A percentile compares a stretch with the other conserved stretches of the same genome.
phyloP scores from a whole-genome alignment of 2,329 filamentous ascomycete species.

The Penicillium hordei region DNA sequence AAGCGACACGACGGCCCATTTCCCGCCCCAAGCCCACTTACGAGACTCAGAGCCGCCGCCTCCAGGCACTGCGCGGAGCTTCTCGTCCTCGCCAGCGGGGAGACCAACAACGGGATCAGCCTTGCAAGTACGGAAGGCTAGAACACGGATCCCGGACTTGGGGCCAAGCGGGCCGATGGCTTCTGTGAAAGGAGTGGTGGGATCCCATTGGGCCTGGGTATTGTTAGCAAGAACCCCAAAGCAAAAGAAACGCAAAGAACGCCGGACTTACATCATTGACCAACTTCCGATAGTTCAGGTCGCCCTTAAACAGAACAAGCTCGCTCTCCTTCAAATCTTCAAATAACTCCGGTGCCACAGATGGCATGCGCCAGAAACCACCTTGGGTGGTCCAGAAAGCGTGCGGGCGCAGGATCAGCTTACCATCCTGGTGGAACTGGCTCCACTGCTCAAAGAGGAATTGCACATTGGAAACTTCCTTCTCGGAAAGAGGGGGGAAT shows the following conservation, averaged over 20 bases:
- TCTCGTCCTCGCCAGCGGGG: slow-evolving; percentile 78
- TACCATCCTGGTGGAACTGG: slow-evolving; percentile 74
- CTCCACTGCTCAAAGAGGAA: slow-evolving; percentile 85
- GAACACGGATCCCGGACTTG: slow-evolving; percentile 75
- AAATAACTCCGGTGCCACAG: slow-evolving; percentile 64
- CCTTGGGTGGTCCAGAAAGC: slow-evolving; percentile 87
- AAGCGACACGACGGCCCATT: slow-evolving; percentile 93
- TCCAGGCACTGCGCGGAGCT: slow-evolving; percentile 66
- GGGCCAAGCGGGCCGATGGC: slow-evolving; percentile 85
- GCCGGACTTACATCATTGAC: slow-evolving; percentile 73
- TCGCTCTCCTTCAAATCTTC: slow-evolving; percentile 80
- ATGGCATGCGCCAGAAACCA: slow-evolving; percentile 84
- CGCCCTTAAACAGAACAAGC: slow-evolving; percentile 94
- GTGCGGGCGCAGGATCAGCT: slow-evolving; percentile 79
- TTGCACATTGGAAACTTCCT: slow-evolving; percentile 65
- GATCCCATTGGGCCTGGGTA: slow-evolving; percentile 71
- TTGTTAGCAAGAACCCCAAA: slow-evolving; percentile 7
- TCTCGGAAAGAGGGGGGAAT: slow-evolving; percentile 62
- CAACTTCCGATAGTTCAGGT: slow-evolving; percentile 93
- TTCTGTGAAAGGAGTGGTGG: slow-evolving; percentile 79
- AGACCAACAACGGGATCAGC: slow-evolving; percentile 92
- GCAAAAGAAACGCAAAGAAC: neutral
- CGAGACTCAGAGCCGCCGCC: slow-evolving; percentile 69
- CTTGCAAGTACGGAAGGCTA: slow-evolving; percentile 92
- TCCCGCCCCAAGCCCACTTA: slow-evolving; percentile 93